Evolutionary conservation across 2,329 filamentous ascomycete genomes (phyloP).

Genomic region (Cytospora leucostoma): DNA sequence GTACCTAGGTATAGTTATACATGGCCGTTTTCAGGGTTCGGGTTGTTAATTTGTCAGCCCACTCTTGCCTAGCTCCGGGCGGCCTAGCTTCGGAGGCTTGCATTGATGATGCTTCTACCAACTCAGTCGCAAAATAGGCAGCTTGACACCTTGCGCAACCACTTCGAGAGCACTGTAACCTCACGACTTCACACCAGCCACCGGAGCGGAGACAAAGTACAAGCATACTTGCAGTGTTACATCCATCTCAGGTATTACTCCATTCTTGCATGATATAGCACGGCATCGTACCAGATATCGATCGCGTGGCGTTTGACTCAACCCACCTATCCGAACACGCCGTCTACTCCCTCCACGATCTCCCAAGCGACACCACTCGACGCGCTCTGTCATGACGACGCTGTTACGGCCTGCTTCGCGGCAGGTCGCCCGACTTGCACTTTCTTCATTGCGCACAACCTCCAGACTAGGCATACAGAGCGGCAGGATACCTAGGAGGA

Average conservation of each 20-base stretch:
- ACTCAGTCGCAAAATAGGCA: background rate
- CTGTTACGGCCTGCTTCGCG: slow-evolving; percentile 36
- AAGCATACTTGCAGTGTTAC: background rate
- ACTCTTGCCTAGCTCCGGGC: background rate
- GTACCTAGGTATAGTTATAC: background rate
- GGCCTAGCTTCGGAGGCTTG: slow-evolving; percentile 1
- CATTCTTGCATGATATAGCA: slow-evolving; percentile 24
- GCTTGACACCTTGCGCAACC: background rate
- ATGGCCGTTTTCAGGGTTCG: background rate
- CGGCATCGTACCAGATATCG: slow-evolving; percentile 19
- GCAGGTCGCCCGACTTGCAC: slow-evolving; percentile 35
- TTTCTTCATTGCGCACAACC: slow-evolving; percentile 32
- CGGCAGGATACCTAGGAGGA: slow-evolving; percentile 30
- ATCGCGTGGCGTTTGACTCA: slow-evolving; percentile 21
- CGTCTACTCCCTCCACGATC: slow-evolving; percentile 9
- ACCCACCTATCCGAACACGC: slow-evolving; percentile 24
- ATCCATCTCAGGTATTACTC: background rate
- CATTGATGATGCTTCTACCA: background rate
- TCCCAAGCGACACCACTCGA: background rate
- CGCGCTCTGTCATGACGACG: slow-evolving; percentile 28
- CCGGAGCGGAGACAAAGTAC: background rate
- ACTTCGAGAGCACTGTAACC: background rate
- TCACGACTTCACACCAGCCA: background rate
- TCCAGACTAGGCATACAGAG: slow-evolving; percentile 29
- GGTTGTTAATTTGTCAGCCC: background rate